Base-by-base conservation (phyloP, 352 stramenopile species). In the Globisporangium apiculatum region DNA sequence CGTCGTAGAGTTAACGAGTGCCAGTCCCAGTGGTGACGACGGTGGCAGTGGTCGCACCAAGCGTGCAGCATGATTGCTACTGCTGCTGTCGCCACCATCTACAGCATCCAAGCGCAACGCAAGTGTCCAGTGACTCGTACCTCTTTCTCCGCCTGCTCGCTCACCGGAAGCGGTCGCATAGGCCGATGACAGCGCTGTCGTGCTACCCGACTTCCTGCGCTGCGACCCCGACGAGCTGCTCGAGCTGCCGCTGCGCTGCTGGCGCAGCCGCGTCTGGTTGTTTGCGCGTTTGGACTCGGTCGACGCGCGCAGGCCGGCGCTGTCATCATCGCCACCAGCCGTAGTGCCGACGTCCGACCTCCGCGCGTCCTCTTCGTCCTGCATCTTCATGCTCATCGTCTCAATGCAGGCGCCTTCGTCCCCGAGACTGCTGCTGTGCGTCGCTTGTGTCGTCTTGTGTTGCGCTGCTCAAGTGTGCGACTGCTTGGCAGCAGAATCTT, bases 1-100 rank as follows among this genome's bases (percentile, higher is more conserved):
- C 37, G 75, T 83, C 50, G 68, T 85, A 60, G 75, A 83, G 68
- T 88, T 84, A 60, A 86, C 68, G 54, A 53, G 46, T 37, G 61
- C 54, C 8, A 65, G 46, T 37, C 45, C 59, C 36, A 45, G 58
- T 43, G 49, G 45, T 35, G 50, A 58, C 60, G 51, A 62, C 53
- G 56, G 55, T 37, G 11, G n/a, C 9, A 31, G 24, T 31, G 1
- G 24, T 31, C 24, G 24, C 24, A 31, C 3, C 24, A 31, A 31
- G 24, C 2, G 24, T 31, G 24, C 2, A 3, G 24, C 2, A 31
- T 31, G 24, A 31, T 31, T 31, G 45, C 31, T 1, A 12, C 54
- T 63, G 58, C 54, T 63, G 58, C 61, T 54, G 57, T 62, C 52
- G 63, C 56, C 60, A 38, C 53, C 50, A 18, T 46, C 50, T 17